Conservation (phyloP, 148 eudicot species). For the Salicornia ramosissima region DNA sequence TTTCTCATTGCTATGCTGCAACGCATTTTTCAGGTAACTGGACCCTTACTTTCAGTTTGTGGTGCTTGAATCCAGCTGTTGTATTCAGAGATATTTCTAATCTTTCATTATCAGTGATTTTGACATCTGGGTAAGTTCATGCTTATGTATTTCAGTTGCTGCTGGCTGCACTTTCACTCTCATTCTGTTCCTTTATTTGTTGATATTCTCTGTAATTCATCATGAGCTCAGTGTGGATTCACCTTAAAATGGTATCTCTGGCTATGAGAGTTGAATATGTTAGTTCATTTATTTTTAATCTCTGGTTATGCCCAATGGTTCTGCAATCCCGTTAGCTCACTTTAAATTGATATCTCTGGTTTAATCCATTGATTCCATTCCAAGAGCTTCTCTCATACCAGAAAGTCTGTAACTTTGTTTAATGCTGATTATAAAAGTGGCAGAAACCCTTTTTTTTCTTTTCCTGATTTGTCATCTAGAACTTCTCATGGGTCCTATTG, state of each 20-base stretch:
- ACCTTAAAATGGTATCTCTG: too few relatives aligned
- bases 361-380: not conserved
- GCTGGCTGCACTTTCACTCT: too few relatives aligned
- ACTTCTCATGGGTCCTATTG: too few relatives aligned
- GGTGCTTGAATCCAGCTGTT: constrained; percentile 97
- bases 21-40: constrained; percentile 48
- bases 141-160: not conserved
- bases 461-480: not conserved
- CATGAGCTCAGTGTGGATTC: too few relatives aligned
- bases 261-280: too few relatives aligned
- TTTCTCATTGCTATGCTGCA: constrained; percentile 25
- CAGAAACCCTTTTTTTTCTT: not conserved
- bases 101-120: constrained; percentile 73
- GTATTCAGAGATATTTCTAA: constrained; percentile 75
- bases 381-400: not conserved
- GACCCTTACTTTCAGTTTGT: constrained; percentile 67
- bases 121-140: constrained; percentile 85
- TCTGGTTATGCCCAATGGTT: too few relatives aligned
- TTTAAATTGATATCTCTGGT: too few relatives aligned
- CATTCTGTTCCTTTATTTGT: too few relatives aligned
- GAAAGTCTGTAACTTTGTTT: not conserved
- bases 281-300: too few relatives aligned
- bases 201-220: too few relatives aligned
- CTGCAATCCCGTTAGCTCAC: too few relatives aligned
- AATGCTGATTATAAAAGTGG: not conserved